Percentiles rank a stretch among this genome's conserved stretches.
These are phyloP conservation scores for Acmispon strigosus DNA, from an alignment of 306 rosid species.

Conservation along the genomic window DNA sequence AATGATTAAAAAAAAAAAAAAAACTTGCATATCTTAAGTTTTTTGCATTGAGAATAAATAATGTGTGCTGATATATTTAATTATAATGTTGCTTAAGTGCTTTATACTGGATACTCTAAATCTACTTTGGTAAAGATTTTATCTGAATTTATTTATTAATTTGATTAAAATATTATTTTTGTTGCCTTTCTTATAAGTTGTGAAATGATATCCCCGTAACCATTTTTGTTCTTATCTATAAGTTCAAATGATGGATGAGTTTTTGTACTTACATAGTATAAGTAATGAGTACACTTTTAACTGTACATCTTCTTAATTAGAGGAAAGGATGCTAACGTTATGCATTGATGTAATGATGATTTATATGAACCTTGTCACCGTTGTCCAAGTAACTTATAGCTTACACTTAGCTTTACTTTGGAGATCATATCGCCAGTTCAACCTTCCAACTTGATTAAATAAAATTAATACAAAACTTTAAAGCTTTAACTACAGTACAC, in stretches of 20 bases:
- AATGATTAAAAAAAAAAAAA: too few relatives aligned
- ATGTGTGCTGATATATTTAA: too few relatives aligned
- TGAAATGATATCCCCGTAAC: background rate
- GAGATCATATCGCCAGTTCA: background rate
- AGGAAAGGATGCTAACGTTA: background rate
- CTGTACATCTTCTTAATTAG: background rate
- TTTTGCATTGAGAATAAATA: too few relatives aligned
- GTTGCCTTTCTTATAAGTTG: too few relatives aligned
- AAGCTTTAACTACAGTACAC: background rate
- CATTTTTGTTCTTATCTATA: conserved; percentile 1
- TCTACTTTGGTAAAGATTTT: background rate
- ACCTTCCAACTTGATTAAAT: background rate
- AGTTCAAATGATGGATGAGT: background rate
- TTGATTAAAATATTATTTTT: background rate
- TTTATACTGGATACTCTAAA: too few relatives aligned
- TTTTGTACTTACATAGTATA: background rate
- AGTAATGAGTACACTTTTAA: background rate
- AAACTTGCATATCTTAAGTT: too few relatives aligned
- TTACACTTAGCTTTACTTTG: background rate
- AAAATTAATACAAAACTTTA: background rate
- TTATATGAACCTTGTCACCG: background rate
- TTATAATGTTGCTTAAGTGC: too few relatives aligned
- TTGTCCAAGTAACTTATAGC: background rate
- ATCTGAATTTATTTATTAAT: background rate
- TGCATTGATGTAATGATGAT: background rate